phyloP scores from a whole-genome alignment of 1,139 yeast species.

The Suhomyces choctaworum region DNA sequence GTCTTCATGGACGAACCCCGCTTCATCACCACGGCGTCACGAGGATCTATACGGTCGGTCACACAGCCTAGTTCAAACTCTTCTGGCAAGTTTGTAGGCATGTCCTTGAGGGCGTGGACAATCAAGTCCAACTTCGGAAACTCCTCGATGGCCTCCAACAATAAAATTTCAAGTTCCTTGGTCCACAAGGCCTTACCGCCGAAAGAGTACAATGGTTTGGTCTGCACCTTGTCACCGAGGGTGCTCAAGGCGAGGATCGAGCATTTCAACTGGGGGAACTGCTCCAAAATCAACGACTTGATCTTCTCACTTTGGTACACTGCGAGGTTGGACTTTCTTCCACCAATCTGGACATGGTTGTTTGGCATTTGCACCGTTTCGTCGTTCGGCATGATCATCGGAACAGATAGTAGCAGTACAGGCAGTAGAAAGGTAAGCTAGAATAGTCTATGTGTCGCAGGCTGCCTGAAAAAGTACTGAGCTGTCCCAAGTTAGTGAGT shows the following conservation, averaged over 20 bases:
- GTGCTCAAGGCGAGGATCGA: conserved; percentile 82
- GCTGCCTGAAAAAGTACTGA: too few species aligned
- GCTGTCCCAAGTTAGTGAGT: background rate
- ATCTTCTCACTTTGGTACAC: conserved; percentile 82
- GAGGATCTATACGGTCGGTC: conserved; percentile 81
- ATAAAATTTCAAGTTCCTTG: conserved; percentile 80
- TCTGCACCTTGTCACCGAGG: conserved; percentile 84
- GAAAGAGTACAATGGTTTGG: conserved; percentile 85
- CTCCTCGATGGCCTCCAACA: conserved; percentile 61
- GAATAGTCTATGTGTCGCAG: too few species aligned
- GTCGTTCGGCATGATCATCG: conserved; percentile 13
- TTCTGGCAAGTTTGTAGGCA: conserved; percentile 90
- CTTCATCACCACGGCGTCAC: conserved; percentile 91
- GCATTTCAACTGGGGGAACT: conserved; percentile 58
- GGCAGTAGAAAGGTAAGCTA: too few species aligned
- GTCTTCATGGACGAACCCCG: conserved; percentile 59
- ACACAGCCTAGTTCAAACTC: conserved; percentile 90
- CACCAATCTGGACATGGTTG: conserved; percentile 64
- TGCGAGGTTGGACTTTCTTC: conserved; percentile 85
- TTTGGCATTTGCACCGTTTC: conserved; percentile 19
- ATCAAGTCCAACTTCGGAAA: conserved; percentile 78
- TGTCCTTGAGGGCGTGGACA: conserved; percentile 91
- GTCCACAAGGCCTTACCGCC: conserved; percentile 98
- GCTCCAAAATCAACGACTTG: conserved; percentile 55
- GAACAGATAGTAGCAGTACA: background rate